Evolutionary conservation across 2,329 filamentous ascomycete genomes (phyloP).

Genomic region (Gaeumannomyces tritici): DNA sequence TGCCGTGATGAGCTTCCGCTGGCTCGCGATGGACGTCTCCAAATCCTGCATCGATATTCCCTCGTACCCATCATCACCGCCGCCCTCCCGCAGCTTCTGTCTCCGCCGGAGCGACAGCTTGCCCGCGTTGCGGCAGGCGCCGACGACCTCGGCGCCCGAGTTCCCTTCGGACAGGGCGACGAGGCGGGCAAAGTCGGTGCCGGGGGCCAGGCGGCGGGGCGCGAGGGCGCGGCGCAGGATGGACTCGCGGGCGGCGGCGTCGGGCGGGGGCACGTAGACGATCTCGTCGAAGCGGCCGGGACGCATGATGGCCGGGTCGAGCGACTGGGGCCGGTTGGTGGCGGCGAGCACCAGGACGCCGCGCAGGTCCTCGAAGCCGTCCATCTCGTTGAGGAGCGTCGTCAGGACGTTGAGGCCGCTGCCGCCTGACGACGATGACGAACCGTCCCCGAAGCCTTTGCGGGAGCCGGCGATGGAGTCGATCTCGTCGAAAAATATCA

Average conservation of each 20-base stretch:
- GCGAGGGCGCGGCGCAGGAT: constrained; percentile 63
- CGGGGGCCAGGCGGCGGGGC: constrained; percentile 46
- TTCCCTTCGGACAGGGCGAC: constrained; percentile 62
- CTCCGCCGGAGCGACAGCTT: constrained; percentile 27
- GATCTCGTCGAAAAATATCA: constrained; percentile 97
- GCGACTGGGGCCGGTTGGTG: constrained; percentile 78
- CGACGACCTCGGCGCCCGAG: constrained; percentile 73
- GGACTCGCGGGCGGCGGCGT: constrained; percentile 60
- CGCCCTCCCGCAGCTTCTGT: constrained; percentile 4
- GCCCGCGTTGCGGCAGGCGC: constrained; percentile 37
- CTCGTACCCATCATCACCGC: constrained; percentile 6
- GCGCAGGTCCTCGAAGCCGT: constrained; percentile 77
- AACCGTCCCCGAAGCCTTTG: constrained; percentile 26
- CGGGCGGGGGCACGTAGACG: constrained; percentile 78
- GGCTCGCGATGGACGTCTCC: constrained; percentile 14
- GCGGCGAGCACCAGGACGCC: constrained; percentile 83
- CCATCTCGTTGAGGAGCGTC: constrained; percentile 88
- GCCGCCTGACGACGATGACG: constrained; percentile 25
- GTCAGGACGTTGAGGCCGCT: constrained; percentile 72
- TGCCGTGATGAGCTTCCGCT: constrained; percentile 26
- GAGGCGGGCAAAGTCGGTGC: constrained; percentile 57
- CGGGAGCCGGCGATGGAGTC: constrained; percentile 65
- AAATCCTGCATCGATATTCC: constrained; percentile 21
- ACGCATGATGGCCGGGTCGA: constrained; percentile 78
- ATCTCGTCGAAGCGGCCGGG: constrained; percentile 78